Evolutionary conservation across 345 rosid genomes (phyloP).

Genomic region (Eucalyptus pumila): DNA sequence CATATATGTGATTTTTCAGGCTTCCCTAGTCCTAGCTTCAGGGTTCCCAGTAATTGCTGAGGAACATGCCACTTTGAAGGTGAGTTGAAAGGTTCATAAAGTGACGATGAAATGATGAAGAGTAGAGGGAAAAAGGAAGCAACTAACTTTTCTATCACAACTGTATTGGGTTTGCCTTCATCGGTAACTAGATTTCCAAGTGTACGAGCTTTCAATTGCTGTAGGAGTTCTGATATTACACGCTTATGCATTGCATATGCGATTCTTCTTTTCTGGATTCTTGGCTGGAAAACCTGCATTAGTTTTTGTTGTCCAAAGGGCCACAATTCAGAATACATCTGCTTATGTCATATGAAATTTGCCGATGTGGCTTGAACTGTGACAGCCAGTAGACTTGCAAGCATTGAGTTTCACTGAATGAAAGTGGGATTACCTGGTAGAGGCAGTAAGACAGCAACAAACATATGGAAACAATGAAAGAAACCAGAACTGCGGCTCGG

Average conservation of each 20-base stretch:
- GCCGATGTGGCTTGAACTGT: background rate
- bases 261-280: conserved; percentile 34
- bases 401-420: background rate
- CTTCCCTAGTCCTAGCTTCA: background rate
- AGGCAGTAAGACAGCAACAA: conserved; percentile 24
- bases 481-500: conserved; percentile 12
- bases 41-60: background rate
- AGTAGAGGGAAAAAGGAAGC: background rate
- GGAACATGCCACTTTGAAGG: background rate
- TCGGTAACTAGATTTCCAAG: conserved; percentile 21
- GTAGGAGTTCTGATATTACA: conserved; percentile 30
- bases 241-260: conserved; percentile 30
- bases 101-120: background rate
- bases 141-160: conserved; percentile 13
- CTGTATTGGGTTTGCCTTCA: conserved; percentile 14
- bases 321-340: background rate
- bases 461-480: conserved; percentile 8
- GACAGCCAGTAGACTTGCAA: background rate
- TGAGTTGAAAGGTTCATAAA: background rate
- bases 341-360: background rate
- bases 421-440: conserved; percentile 18
- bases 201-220: conserved; percentile 7
- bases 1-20: background rate
- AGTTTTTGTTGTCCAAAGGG: background rate
- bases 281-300: conserved; percentile 34